Percentiles rank a stretch among this genome's conserved stretches.
These are phyloP conservation scores for Botrytis squamosa DNA, from an alignment of 2,329 filamentous ascomycete genomes.

Conservation along the genomic window DNA sequence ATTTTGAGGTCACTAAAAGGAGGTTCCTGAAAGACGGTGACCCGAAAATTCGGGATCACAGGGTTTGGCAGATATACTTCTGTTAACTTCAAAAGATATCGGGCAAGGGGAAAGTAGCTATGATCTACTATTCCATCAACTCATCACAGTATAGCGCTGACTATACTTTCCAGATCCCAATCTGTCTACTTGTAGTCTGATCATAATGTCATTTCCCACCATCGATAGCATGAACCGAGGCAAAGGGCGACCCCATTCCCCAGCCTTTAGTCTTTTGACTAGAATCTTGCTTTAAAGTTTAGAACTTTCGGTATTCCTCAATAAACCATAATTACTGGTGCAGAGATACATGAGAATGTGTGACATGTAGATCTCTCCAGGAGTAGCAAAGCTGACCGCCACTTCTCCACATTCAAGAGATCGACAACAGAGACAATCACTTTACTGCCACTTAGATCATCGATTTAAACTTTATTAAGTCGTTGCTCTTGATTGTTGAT, in stretches of 20 bases:
- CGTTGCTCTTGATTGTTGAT: background rate
- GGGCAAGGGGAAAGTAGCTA: background rate
- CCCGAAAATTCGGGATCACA: background rate
- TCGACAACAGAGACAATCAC: background rate
- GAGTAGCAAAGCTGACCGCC: background rate
- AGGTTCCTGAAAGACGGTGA: background rate
- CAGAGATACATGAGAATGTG: background rate
- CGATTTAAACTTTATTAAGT: background rate
- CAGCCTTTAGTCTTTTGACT: background rate
- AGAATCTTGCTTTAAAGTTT: background rate
- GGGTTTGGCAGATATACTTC: background rate
- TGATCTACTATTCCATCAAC: background rate
- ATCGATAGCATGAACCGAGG: background rate
- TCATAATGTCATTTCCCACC: background rate
- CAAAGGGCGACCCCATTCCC: background rate
- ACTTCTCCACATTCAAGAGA: conserved; percentile 1
- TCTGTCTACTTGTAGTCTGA: background rate
- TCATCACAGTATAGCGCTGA: background rate
- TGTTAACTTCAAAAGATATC: too few species aligned
- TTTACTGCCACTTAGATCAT: background rate
- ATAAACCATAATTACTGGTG: background rate
- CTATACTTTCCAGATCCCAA: background rate
- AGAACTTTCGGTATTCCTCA: background rate
- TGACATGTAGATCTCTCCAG: background rate
- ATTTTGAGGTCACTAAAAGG: background rate